Evolutionary conservation across 257 asterid species (phyloP).

Genomic region (Nicotiana sylvestris): DNA sequence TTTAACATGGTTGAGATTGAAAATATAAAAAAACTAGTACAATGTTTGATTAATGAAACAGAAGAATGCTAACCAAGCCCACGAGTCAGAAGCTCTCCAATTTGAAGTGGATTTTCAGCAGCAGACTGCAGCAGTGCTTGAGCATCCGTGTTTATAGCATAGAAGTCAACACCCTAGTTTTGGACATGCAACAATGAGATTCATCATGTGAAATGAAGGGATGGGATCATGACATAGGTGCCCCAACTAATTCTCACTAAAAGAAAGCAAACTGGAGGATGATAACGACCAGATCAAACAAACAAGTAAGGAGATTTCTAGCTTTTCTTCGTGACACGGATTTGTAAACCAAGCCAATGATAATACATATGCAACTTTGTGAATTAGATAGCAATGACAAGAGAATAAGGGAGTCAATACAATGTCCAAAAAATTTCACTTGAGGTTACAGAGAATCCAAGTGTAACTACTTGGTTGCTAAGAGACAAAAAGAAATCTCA

Average conservation of each 20-base stretch:
- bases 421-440: background rate
- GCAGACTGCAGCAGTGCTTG: slow-evolving; percentile 91
- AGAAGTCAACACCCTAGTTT: slow-evolving; percentile 91
- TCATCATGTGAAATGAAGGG: slow-evolving; percentile 18
- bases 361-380: background rate
- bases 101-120: slow-evolving; percentile 84
- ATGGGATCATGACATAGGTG: background rate
- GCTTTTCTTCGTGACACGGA: background rate
- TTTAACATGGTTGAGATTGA: slow-evolving; percentile 2
- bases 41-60: slow-evolving; percentile 6
- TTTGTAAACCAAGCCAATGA: background rate
- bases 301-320: background rate
- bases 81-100: slow-evolving; percentile 97
- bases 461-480: background rate
- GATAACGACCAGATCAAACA: background rate
- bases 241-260: background rate
- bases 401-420: background rate
- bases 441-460: background rate
- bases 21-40: too few relatives aligned
- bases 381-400: background rate
- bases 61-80: slow-evolving; percentile 76
- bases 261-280: background rate
- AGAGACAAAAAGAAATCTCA: slow-evolving; percentile 4
- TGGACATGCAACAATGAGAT: slow-evolving; percentile 6
- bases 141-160: slow-evolving; percentile 92